These are phyloP conservation scores for Pythium aphanidermatum DNA, from an alignment of 352 stramenopile species.

Conservation along the genomic window DNA sequence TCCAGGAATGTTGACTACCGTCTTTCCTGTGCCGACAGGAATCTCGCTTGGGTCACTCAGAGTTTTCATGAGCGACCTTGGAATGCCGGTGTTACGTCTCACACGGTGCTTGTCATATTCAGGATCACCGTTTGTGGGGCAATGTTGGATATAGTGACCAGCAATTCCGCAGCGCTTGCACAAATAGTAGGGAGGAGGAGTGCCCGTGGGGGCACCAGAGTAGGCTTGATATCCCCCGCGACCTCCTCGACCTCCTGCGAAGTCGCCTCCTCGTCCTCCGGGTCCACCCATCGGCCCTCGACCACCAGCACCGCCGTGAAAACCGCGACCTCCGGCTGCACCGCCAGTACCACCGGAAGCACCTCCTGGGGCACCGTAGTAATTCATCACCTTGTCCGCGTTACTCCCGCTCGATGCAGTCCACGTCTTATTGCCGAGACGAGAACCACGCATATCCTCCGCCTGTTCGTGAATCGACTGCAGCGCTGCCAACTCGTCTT, in stretches of 20 bases:
- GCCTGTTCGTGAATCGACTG: conserved; percentile 82
- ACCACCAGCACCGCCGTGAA: conserved; percentile 19
- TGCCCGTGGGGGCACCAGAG: conserved; percentile 32
- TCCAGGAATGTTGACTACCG: conserved; percentile 81
- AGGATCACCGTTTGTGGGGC: conserved; percentile 82
- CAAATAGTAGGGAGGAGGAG: conserved; percentile 78
- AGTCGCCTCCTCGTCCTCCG: conserved; percentile 11
- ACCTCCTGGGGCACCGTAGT: conserved; percentile 40
- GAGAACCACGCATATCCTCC: conserved; percentile 68
- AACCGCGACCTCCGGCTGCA: conserved; percentile 33
- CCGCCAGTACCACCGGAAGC: conserved; percentile 30
- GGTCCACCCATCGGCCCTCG: conserved; percentile 28
- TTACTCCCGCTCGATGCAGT: conserved; percentile 69
- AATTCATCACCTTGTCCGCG: conserved; percentile 73
- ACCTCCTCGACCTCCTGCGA: conserved; percentile 1
- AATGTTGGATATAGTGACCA: conserved; percentile 87
- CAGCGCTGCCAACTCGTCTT: conserved; percentile 77
- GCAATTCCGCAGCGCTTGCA: conserved; percentile 80
- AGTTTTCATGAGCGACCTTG: conserved; percentile 86
- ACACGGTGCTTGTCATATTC: conserved; percentile 86
- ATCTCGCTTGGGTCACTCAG: conserved; percentile 83
- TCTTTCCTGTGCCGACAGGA: conserved; percentile 74
- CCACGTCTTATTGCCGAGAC: conserved; percentile 84
- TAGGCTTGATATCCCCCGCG: conserved; percentile 1
- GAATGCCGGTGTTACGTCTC: conserved; percentile 86